Conservation (phyloP, 2,329 filamentous ascomycete species). For the Pseudogymnoascus sp. region DNA sequence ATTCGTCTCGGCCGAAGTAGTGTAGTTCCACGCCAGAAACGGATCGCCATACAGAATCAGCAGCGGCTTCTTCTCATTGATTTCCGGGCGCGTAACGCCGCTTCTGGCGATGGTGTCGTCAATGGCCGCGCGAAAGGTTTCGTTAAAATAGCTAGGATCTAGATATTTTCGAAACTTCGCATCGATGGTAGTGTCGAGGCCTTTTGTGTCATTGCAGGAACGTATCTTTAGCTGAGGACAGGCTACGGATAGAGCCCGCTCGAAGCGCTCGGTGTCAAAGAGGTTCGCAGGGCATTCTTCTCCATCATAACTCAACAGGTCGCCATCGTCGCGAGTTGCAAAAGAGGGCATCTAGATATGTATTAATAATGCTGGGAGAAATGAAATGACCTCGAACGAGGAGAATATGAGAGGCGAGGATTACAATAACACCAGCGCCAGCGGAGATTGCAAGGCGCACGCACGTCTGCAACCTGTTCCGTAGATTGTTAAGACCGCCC, state of each 20-base stretch:
- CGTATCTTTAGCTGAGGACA: constrained; percentile 18
- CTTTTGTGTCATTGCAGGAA: constrained; percentile 16
- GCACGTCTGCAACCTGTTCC: constrained; percentile 21
- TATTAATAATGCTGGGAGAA: background rate
- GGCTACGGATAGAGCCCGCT: constrained; percentile 1
- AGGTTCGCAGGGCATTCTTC: constrained; percentile 12
- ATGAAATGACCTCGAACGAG: background rate
- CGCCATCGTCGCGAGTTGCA: constrained; percentile 10
- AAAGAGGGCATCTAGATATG: constrained; percentile 15
- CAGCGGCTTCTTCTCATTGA: constrained; percentile 13
- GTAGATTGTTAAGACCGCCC: constrained; percentile 21
- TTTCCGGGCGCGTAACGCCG: background rate
- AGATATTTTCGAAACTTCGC: constrained; percentile 11
- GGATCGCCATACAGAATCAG: constrained; percentile 19
- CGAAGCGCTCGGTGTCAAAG: constrained; percentile 15
- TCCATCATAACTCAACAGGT: constrained; percentile 10
- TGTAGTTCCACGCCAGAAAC: constrained; percentile 20
- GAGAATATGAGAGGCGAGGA: background rate
- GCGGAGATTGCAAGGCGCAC: constrained; percentile 20
- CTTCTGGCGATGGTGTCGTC: background rate
- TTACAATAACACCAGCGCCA: constrained; percentile 17
- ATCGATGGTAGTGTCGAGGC: constrained; percentile 14
- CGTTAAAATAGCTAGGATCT: constrained; percentile 2
- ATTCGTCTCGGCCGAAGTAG: constrained; percentile 13
- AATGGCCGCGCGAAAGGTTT: constrained; percentile 10